Percentiles rank a stretch among this genome's conserved stretches.
phyloP scores from a whole-genome alignment of 495 filamentous ascomycete species.

The Daldinia vernicosa region DNA sequence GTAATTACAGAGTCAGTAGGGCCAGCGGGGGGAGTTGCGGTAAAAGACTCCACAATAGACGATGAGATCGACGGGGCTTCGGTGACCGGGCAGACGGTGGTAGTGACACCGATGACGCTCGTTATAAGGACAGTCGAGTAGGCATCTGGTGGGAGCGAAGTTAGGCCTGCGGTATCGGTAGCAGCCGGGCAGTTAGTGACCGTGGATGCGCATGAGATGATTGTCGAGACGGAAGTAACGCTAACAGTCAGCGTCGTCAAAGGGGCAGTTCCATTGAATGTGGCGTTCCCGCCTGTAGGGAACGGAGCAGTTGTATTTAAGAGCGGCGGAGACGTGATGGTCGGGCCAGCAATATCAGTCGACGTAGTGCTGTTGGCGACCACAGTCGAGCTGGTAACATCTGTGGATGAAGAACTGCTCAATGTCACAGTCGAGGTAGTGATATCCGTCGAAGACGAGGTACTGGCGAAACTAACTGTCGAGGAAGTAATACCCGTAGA shows the following conservation, averaged over 20 bases:
- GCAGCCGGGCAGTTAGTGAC: conserved; percentile 37
- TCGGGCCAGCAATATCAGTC: background rate
- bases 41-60: conserved; percentile 37
- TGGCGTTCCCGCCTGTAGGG: conserved; percentile 26
- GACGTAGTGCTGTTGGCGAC: background rate
- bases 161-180: conserved; percentile 28
- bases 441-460: background rate
- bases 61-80: conserved; percentile 40
- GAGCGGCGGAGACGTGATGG: conserved; percentile 8
- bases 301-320: background rate
- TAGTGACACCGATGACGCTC: conserved; percentile 42
- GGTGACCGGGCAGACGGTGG: conserved; percentile 44
- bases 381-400: background rate
- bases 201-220: conserved; percentile 41
- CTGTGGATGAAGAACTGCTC: background rate
- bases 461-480: background rate
- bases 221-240: conserved; percentile 35
- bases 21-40: conserved; percentile 3
- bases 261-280: conserved; percentile 5
- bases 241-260: conserved; percentile 42
- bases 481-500: background rate
- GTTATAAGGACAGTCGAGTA: conserved; percentile 40
- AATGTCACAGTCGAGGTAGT: background rate
- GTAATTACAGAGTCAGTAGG: conserved; percentile 2
- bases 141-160: conserved; percentile 33